A percentile compares a stretch with the other conserved stretches of the same genome.
These are phyloP conservation scores for Rhodomyrtus tomentosa DNA, from an alignment of 345 rosid species.

Conservation along the genomic window DNA sequence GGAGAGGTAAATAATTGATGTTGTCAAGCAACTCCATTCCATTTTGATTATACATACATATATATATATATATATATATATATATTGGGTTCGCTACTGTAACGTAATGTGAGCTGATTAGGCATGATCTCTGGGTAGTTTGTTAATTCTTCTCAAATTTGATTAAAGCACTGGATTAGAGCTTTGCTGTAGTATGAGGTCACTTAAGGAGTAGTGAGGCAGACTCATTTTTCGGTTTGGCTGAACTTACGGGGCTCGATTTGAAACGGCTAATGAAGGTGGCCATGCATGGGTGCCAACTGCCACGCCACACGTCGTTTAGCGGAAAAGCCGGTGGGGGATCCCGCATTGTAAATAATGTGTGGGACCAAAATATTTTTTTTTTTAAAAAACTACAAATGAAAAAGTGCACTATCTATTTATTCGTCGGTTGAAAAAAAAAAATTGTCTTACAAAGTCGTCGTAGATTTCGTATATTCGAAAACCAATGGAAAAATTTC, in stretches of 20 bases:
- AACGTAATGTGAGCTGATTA: neutral
- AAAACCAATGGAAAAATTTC: neutral
- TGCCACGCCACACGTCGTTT: neutral
- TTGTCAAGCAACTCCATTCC: neutral
- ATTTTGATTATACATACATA: too few species aligned
- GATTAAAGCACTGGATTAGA: neutral
- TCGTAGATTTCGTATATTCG: neutral
- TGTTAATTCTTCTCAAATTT: neutral
- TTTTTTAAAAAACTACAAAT: too few species aligned
- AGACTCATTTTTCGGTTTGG: neutral
- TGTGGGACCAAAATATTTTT: neutral
- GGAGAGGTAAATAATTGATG: slow-evolving; percentile 37
- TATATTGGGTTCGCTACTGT: neutral
- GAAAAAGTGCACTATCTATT: too few species aligned
- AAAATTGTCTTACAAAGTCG: too few species aligned
- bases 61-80: too few species aligned
- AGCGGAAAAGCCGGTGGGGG: neutral
- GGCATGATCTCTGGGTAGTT: neutral
- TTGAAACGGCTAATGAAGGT: neutral
- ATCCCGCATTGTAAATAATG: neutral
- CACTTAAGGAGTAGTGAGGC: neutral
- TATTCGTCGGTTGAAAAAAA: neutral
- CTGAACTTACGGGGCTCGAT: neutral
- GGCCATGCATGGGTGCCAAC: neutral
- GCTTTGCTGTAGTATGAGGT: neutral